phyloP scores from a whole-genome alignment of 2,329 filamentous ascomycete genomes.

The Calonectria fujianensis region DNA sequence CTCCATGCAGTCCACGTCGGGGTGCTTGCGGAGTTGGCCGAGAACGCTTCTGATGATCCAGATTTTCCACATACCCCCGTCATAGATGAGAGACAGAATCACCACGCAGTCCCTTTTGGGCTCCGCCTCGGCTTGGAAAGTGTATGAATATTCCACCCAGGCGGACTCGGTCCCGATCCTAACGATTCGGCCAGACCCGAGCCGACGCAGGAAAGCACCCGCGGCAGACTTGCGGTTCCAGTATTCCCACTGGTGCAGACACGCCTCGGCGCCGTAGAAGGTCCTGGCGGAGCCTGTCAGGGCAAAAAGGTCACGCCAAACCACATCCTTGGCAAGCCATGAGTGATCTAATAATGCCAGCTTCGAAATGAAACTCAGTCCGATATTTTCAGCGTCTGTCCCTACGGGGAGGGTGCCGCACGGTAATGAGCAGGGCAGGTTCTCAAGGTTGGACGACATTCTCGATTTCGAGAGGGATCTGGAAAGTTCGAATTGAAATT shows the following conservation, averaged over 20 bases:
- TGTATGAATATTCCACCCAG: background rate
- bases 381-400: background rate
- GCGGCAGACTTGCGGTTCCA: no score
- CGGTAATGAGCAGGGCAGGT: background rate
- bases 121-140: background rate
- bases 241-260: background rate
- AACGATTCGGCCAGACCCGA: background rate
- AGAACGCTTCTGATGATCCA: background rate
- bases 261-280: background rate
- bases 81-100: background rate
- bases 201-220: background rate
- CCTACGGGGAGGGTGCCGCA: background rate
- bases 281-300: background rate
- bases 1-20: background rate
- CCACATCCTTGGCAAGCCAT: background rate
- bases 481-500: no score
- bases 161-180: background rate
- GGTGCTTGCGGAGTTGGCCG: background rate
- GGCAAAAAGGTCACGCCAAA: constrained; percentile 1
- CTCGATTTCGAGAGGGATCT: no score
- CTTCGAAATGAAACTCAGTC: background rate
- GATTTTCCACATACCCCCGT: background rate
- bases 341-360: background rate
- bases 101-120: background rate
- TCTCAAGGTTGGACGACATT: background rate